These are phyloP conservation scores for Pelargonium nanum DNA, from an alignment of 345 rosid genomes.

Conservation along the genomic window DNA sequence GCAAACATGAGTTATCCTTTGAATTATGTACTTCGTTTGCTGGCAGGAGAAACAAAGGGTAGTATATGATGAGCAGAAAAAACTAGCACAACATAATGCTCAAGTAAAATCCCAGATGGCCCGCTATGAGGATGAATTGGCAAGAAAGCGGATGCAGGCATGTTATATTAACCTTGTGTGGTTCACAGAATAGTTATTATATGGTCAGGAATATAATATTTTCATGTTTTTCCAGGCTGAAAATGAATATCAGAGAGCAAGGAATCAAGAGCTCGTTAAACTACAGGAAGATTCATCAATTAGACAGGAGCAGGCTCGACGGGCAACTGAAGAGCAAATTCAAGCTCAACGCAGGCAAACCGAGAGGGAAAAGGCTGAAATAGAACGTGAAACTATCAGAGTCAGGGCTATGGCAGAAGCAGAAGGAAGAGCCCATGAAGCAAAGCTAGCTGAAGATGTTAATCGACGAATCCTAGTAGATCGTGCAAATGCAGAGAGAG, in stretches of 20 bases:
- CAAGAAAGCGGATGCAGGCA: conserved; percentile 99
- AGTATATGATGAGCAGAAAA: conserved; percentile 80
- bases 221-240: conserved; percentile 50
- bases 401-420: conserved; percentile 98
- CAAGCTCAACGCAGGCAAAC: conserved; percentile 88
- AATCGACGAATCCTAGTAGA: conserved; percentile 78
- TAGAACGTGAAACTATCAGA: conserved; percentile 93
- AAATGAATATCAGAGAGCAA: conserved; percentile 75
- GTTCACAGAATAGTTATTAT: conserved; percentile 4
- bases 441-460: conserved; percentile 89
- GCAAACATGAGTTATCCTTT: neutral
- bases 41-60: conserved; percentile 86
- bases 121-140: conserved; percentile 83
- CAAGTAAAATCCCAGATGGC: conserved; percentile 94
- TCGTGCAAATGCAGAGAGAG: conserved; percentile 97
- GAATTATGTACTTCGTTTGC: neutral
- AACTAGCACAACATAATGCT: conserved; percentile 79
- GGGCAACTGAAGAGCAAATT: conserved; percentile 93
- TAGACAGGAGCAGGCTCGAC: conserved; percentile 81
- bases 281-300: conserved; percentile 82
- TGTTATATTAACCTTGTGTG: conserved; percentile 6
- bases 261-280: conserved; percentile 94
- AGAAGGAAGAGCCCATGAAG: conserved; percentile 96
- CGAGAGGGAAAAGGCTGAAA: conserved; percentile 94
- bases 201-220: conserved; percentile 12